Base-by-base conservation (phyloP, 2,329 filamentous ascomycete genomes). In the Chrysosporium keratinophilum region DNA sequence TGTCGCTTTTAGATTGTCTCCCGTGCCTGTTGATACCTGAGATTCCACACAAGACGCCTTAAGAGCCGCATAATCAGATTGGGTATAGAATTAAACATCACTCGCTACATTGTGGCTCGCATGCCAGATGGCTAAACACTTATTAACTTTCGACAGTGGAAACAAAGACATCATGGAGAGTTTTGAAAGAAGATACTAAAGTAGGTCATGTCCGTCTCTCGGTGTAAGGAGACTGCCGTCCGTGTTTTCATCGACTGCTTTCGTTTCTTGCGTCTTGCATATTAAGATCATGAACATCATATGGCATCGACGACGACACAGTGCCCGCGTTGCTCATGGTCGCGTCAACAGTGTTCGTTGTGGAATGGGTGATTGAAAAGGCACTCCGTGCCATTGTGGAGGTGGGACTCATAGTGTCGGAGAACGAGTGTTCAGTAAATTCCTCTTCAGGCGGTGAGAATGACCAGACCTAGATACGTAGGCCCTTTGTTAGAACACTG, bases 381-480 rank as follows among this genome's bases (percentile, higher is more conserved):
- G 17, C 17, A 35, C 35, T 20, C 6, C 20, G 43, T 37, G 45
- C 39, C 35, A 54, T 14, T 3, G 44, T 33, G 42, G 43, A 20
- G 60, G 54, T 11, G 67, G 63, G 20, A 69, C 69, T 17, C 87
- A 86, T 55, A 87, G 84, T 0, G 88, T 87, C 55, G 87, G 84
- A 0, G 88, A 87, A 12, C 90, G 90, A 3, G 90, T 88, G 68
- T 95, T 96, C 10, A 87, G 91, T 88, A 14, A 67, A 63, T 17
- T 69, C 69, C 9, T 88, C 86, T 55, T 88, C 84, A 0, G 88
- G 88, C 12, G 91, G 90, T 3, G 91, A 89, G 67, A 96, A 96
- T 9, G 87, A 91, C 88, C 89, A 96, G 2, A 96, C 88, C 88
- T 95, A 72, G 69, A 57, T 39, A 54, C 23, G 23, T 3, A 28